Evolutionary conservation across 2,329 filamentous ascomycete species (phyloP), one percentile per base, ranked within the genome.

Genomic region (Fusarium mexicanum): DNA sequence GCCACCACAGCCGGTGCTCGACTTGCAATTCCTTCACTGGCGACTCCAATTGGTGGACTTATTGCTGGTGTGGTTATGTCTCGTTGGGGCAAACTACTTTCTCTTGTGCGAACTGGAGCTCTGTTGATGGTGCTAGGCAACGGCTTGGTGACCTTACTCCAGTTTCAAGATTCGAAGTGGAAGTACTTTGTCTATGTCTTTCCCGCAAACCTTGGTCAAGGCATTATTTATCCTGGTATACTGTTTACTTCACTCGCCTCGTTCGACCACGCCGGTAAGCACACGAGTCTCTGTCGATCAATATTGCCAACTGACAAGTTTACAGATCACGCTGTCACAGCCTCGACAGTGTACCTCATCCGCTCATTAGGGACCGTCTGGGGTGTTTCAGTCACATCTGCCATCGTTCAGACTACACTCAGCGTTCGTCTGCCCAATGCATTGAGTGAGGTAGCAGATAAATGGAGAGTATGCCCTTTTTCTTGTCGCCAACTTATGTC

Each of bases 1-100:
- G 88, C 92, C 0, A 90, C 91, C 0, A 85, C 86, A 20, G 91
- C 92, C 2, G 91, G 92, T 2, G 86, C 90, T 11, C 87, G 91
- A 4, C 87, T 94, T 12, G 87, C 90, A 0, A 87, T 91, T 4
- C 89, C 91, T 4, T 91, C 90, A 0, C 77, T 93, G 16, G 90
- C 88, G 1, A 87, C 87, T 0, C 90, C 90, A 5, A 78, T 88
- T 58, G 89, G 89, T 2, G 89, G 88, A 12, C 82, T 91, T 2
- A 80, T 87, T 12, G 86, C 89, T 0, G 90, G 90, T 0, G 79
- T 90, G 43, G 80, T 91, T 54, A 91, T 92, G 84, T 90, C 87
- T 13, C 86, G 85, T 70, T 88, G 85, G 75, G 87, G 87, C 6
- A 85, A 84, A 37, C 80, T 91, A 5, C 85, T 87, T 55, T 82